Base-by-base conservation (phyloP, 192 early-diverging fungal species). In the Entomortierella chlamydospora region DNA sequence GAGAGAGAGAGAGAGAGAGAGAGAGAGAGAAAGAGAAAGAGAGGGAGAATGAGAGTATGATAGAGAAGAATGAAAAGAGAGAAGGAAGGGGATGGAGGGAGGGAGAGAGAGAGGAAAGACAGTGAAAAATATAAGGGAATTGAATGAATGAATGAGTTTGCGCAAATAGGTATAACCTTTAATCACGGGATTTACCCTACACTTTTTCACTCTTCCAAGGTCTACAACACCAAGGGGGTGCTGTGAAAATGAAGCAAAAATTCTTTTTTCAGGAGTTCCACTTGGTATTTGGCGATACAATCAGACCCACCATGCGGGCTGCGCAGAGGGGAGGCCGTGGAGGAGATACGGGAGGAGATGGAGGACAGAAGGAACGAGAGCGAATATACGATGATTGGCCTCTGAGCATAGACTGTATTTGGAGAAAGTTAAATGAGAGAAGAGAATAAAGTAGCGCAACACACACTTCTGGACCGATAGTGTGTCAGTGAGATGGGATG, bases 161-260 rank as follows among this genome's bases (percentile, higher is more conserved):
- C 1, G 23, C 15, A 33, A 22, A 54, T 50, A 31, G 31, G 2
- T 43, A 47, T 47, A 47, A 3, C 45, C 4, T 20, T 47, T 47
- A 20, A 47, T 61, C 59, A 61, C 59, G 59, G 59, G 59, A 61
- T 61, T 43, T 6, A 47, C 45, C 28, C 59, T 29, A 51, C 30
- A 57, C 55, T 30, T 37, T 37, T 10, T 10, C 10, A 37, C 10
- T 37, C 10, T 37, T 9, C 12, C 28, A 26, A 49, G 23, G 34
- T 23, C 57, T 49, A 31, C 26, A 51, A 31, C 20, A 23, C 4
- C 28, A 71, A 62, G 60, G 69, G 42, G 70, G 60, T 47, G 70
- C n/a, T 17, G 9, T 52, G 58, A 20, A 37, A 57, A 20, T 33
- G 55, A 43, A 30, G 31, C 31, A 20, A 20, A 57, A 33, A 34